These are phyloP conservation scores for Delonix regia DNA, from an alignment of 306 rosid genomes.

Conservation along the genomic window DNA sequence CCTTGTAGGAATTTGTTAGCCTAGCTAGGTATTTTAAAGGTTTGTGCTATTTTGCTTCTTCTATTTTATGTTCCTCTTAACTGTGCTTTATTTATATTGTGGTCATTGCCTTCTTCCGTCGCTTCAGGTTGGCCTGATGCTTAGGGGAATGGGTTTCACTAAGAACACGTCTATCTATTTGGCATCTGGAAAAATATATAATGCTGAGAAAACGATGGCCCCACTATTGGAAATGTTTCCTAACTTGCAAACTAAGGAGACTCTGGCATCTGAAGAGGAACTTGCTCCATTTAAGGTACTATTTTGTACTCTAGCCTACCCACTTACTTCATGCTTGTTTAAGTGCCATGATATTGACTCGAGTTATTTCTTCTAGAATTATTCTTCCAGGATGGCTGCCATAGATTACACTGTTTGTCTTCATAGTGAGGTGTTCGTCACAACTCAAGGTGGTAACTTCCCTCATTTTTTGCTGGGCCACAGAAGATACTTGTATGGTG, in stretches of 20 bases:
- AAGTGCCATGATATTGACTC: conserved; percentile 46
- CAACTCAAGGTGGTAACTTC: conserved; percentile 98
- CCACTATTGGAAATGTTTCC: conserved; percentile 93
- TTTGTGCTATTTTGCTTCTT: conserved; percentile 3
- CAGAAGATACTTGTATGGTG: conserved; percentile 90
- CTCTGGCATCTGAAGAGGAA: conserved; percentile 81
- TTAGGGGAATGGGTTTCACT: conserved; percentile 95
- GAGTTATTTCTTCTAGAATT: conserved; percentile 64
- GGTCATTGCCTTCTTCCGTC: conserved; percentile 34
- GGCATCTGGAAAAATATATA: conserved; percentile 92
- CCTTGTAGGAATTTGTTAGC: conserved; percentile 23
- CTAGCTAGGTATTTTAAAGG: conserved; percentile 22
- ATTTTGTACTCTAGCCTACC: conserved; percentile 28
- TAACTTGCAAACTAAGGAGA: conserved; percentile 82
- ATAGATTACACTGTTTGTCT: conserved; percentile 98
- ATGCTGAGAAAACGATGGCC: conserved; percentile 82
- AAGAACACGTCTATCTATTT: conserved; percentile 81
- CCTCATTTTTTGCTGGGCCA: conserved; percentile 98
- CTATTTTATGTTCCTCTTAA: neutral
- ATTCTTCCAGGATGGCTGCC: conserved; percentile 99
- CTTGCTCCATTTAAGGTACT: conserved; percentile 77
- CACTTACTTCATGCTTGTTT: conserved; percentile 21
- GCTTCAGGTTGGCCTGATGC: conserved; percentile 93
- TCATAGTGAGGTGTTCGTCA: conserved; percentile 97
- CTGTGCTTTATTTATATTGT: conserved; percentile 14